These are phyloP conservation scores for Taphrina pruni DNA, from an alignment of 1,139 yeast genomes.

Conservation along the genomic window DNA sequence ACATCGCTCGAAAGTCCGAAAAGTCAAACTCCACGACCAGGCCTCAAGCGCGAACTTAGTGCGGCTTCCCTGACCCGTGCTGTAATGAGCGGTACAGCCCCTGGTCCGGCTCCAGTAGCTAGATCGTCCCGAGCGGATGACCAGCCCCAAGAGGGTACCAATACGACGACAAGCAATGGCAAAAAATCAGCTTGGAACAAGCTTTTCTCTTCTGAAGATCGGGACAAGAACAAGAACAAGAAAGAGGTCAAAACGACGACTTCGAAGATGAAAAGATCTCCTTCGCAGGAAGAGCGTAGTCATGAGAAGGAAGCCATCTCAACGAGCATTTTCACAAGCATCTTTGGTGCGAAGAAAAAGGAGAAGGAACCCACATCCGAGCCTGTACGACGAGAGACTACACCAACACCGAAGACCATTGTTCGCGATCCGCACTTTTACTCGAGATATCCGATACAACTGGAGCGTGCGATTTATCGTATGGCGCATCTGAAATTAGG, in stretches of 20 bases:
- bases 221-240: conserved; percentile 15
- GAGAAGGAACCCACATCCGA: conserved; percentile 18
- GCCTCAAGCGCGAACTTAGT: conserved; percentile 26
- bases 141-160: not conserved
- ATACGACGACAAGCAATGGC: not conserved
- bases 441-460: conserved; percentile 82
- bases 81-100: conserved; percentile 37
- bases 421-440: conserved; percentile 33
- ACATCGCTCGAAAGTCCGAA: conserved; percentile 3
- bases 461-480: conserved; percentile 92
- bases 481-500: conserved; percentile 90
- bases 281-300: conserved; percentile 12
- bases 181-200: conserved; percentile 39
- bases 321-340: conserved; percentile 33
- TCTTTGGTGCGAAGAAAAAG: conserved; percentile 38
- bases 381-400: not conserved
- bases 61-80: conserved; percentile 40
- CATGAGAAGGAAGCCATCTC: conserved; percentile 24
- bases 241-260: conserved; percentile 6
- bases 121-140: not conserved
- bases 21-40: conserved; percentile 18
- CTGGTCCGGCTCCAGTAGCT: not conserved
- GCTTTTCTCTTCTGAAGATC: conserved; percentile 31
- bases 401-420: conserved; percentile 12
- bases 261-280: conserved; percentile 14